phyloP scores from a whole-genome alignment of 352 stramenopile species.

The Stephanocyclus meneghinianus region DNA sequence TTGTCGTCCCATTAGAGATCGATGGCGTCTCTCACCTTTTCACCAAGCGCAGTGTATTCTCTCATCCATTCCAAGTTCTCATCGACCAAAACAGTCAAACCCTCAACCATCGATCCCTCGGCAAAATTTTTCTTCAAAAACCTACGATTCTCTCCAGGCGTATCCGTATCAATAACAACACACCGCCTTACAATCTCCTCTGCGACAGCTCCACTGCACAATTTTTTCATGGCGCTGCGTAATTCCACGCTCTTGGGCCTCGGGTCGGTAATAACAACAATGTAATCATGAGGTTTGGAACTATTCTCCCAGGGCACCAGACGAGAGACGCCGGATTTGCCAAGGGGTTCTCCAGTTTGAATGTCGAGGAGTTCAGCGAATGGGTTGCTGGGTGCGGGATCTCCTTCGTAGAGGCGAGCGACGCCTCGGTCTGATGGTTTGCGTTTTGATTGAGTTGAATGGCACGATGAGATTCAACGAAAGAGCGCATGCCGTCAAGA shows the following conservation, averaged over 20 bases:
- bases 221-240: slow-evolving; percentile 49
- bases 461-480: not conserved
- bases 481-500: not conserved
- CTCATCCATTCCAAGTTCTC: slow-evolving; percentile 80
- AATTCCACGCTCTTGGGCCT: slow-evolving; percentile 68
- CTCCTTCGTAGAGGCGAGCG: slow-evolving; percentile 72
- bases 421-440: slow-evolving; percentile 35
- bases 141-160: slow-evolving; percentile 68
- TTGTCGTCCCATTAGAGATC: not conserved
- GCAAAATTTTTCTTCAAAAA: slow-evolving; percentile 74
- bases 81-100: slow-evolving; percentile 60
- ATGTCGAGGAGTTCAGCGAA: slow-evolving; percentile 72
- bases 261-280: slow-evolving; percentile 73
- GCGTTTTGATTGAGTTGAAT: not conserved
- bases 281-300: slow-evolving; percentile 48
- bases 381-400: slow-evolving; percentile 63
- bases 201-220: slow-evolving; percentile 40
- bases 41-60: slow-evolving; percentile 77
- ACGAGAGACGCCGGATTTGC: slow-evolving; percentile 47
- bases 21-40: slow-evolving; percentile 42
- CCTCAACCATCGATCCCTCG: slow-evolving; percentile 2
- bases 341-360: slow-evolving; percentile 60
- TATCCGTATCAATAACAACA: slow-evolving; percentile 78
- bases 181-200: slow-evolving; percentile 53
- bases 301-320: slow-evolving; percentile 65